A percentile compares a stretch with the other conserved stretches of the same genome.
phyloP scores from a whole-genome alignment of 805 yeast species.

The Zygoascus biomembranicola region DNA sequence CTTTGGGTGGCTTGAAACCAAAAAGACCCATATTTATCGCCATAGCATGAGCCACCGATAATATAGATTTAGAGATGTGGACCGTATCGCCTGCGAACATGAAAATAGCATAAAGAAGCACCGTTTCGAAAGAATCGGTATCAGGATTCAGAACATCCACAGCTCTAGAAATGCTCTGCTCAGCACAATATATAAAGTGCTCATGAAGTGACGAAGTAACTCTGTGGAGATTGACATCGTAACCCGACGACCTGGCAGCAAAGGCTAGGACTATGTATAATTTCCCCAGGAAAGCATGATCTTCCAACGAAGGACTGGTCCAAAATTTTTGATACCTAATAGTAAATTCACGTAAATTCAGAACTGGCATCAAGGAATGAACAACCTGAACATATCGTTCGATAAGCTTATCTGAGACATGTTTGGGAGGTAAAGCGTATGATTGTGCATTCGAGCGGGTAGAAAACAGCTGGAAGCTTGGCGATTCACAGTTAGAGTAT shows the following conservation, averaged over 20 bases:
- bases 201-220: slow-evolving; percentile 3
- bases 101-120: slow-evolving; percentile 1
- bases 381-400: background rate
- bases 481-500: background rate
- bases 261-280: background rate
- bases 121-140: background rate
- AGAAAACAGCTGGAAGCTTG: background rate
- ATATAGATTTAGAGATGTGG: background rate
- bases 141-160: background rate
- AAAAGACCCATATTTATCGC: background rate
- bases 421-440: background rate
- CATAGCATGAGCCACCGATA: background rate
- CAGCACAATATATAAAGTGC: slow-evolving; percentile 2
- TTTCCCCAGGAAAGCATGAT: slow-evolving; percentile 1
- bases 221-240: background rate
- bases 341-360: background rate
- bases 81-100: slow-evolving; percentile 4
- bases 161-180: background rate
- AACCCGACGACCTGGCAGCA: slow-evolving; percentile 3
- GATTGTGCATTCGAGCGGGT: background rate
- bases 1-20: background rate
- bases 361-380: background rate
- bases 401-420: background rate
- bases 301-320: background rate
- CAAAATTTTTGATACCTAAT: background rate